These are phyloP conservation scores for Phylloporus sp. DNA, from an alignment of 768 basidiomycete genomes.

Conservation along the genomic window DNA sequence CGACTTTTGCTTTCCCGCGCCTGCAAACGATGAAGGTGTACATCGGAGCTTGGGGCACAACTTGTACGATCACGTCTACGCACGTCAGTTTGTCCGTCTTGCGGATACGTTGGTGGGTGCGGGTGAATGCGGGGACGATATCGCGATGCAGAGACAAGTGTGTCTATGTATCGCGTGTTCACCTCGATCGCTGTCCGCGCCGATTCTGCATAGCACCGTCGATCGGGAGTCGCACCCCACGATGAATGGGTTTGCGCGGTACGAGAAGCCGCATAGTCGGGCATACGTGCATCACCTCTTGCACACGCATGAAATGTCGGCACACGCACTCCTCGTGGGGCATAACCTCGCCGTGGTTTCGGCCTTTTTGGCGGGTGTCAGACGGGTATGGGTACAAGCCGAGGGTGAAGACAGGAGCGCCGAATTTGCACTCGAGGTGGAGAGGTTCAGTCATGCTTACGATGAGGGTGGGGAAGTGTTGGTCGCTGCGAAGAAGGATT, in stretches of 20 bases:
- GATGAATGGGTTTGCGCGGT: neutral
- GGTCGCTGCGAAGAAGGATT: constrained; percentile 46
- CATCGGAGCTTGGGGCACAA: constrained; percentile 57
- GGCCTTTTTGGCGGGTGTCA: constrained; percentile 56
- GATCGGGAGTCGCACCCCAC: constrained; percentile 31
- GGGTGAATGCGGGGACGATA: neutral
- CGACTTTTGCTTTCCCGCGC: constrained; percentile 69
- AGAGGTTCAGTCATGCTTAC: constrained; percentile 46
- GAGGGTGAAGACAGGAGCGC: neutral
- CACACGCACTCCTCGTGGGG: constrained; percentile 65
- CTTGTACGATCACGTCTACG: constrained; percentile 55
- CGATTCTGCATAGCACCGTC: constrained; percentile 42
- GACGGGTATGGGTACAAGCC: constrained; percentile 29
- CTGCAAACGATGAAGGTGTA: neutral
- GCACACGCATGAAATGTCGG: constrained; percentile 87
- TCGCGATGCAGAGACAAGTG: neutral
- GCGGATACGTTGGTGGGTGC: constrained; percentile 34
- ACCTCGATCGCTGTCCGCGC: constrained; percentile 33
- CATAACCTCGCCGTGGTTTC: constrained; percentile 73
- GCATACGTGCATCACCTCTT: constrained; percentile 83
- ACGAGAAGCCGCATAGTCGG: constrained; percentile 36
- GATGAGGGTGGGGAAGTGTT: constrained; percentile 46
- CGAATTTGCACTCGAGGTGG: constrained; percentile 43
- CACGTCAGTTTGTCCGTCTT: constrained; percentile 55
- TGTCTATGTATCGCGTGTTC: constrained; percentile 59